A percentile compares a stretch with the other conserved stretches of the same genome.
These are phyloP conservation scores for Orbilia oligospora DNA, from an alignment of 2,329 filamentous ascomycete genomes.

Conservation along the genomic window DNA sequence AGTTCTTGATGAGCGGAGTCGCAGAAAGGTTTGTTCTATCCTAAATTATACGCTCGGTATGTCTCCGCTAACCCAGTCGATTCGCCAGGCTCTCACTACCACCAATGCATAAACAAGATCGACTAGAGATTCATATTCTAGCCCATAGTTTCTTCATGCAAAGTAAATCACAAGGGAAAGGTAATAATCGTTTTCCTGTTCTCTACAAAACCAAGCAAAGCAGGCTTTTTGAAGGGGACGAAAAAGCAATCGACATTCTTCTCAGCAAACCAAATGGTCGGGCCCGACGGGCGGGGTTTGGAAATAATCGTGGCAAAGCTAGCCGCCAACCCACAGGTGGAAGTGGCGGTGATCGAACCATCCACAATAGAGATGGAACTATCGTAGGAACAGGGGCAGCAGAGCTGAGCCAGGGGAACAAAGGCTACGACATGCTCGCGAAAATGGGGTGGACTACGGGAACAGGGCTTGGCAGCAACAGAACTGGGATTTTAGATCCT, in stretches of 20 bases:
- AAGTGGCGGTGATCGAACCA: constrained; percentile 65
- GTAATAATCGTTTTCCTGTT: constrained; percentile 79
- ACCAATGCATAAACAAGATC: constrained; percentile 83
- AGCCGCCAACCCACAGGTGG: constrained; percentile 65
- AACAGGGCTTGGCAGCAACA: constrained; percentile 87
- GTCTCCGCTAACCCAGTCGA: constrained; percentile 9
- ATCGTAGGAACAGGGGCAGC: constrained; percentile 87
- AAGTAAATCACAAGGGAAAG: constrained; percentile 85
- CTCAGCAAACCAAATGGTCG: constrained; percentile 70
- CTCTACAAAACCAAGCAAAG: constrained; percentile 82
- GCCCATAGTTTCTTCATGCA: constrained; percentile 82
- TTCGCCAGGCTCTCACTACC: constrained; percentile 77
- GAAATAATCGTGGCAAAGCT: constrained; percentile 66
- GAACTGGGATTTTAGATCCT: constrained; percentile 84
- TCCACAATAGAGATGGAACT: constrained; percentile 83
- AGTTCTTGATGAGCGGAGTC: constrained; percentile 77
- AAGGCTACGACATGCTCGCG: constrained; percentile 87
- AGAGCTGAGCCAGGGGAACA: constrained; percentile 85
- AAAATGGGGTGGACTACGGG: constrained; percentile 98
- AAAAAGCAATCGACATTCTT: constrained; percentile 71
- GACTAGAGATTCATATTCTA: constrained; percentile 84
- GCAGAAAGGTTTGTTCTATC: constrained; percentile 72
- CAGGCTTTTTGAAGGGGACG: constrained; percentile 70
- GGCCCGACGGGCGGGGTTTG: constrained; percentile 71
- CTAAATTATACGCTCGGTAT: neutral